A percentile compares a stretch with the other conserved stretches of the same genome.
phyloP scores from a whole-genome alignment of 2,329 filamentous ascomycete genomes.

The Phialemoniopsis sp. region DNA sequence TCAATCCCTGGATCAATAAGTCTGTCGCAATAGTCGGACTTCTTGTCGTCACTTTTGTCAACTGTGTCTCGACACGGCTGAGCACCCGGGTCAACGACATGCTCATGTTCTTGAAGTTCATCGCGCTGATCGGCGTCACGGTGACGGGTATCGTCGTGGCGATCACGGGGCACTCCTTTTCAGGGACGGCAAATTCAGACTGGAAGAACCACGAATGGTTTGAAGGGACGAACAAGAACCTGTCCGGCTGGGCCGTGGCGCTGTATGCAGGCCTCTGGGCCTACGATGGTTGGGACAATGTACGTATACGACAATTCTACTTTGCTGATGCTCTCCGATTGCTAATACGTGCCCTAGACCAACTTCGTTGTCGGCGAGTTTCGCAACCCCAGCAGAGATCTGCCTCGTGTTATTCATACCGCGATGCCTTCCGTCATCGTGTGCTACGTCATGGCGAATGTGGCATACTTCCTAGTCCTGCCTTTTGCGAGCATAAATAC shows the following conservation, averaged over 20 bases:
- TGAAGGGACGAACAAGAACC: conserved; percentile 72
- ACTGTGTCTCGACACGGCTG: conserved; percentile 85
- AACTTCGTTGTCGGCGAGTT: conserved; percentile 99
- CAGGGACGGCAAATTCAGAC: conserved; percentile 70
- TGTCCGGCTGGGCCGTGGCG: conserved; percentile 87
- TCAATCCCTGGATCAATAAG: conserved; percentile 89
- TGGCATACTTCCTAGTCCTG: conserved; percentile 92
- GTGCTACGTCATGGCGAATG: conserved; percentile 84
- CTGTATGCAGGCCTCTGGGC: conserved; percentile 96
- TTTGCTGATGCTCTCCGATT: not conserved
- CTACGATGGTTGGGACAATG: conserved; percentile 98
- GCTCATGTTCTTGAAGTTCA: conserved; percentile 96
- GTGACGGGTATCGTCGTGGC: conserved; percentile 88
- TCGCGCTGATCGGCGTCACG: conserved; percentile 82
- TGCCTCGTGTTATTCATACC: conserved; percentile 92
- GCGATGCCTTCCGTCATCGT: conserved; percentile 92
- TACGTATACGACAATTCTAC: conserved; percentile 37
- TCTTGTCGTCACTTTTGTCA: conserved; percentile 73
- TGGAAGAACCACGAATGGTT: conserved; percentile 93
- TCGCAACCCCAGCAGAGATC: conserved; percentile 81
- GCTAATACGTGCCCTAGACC: conserved; percentile 49
- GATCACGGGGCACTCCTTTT: conserved; percentile 74
- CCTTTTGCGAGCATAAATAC: conserved; percentile 76
- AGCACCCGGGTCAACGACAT: conserved; percentile 84
- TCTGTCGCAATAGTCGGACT: conserved; percentile 76